A percentile compares a stretch with the other conserved stretches of the same genome.
These are phyloP conservation scores for Dendrobium nobile DNA, from an alignment of 106 monocot genomes.

Conservation along the genomic window DNA sequence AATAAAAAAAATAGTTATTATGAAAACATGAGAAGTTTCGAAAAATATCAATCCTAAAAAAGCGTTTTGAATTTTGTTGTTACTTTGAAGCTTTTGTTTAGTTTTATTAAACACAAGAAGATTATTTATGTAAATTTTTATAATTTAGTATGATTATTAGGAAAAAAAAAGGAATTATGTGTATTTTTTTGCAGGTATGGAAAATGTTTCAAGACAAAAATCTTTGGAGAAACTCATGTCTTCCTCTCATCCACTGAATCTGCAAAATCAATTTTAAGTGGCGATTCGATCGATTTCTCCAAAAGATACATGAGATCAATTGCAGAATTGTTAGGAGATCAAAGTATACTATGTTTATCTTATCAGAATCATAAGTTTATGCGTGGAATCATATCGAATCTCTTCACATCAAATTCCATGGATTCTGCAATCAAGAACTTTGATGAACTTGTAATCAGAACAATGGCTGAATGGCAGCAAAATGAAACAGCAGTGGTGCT, in stretches of 20 bases:
- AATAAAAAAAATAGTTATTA: too few relatives aligned
- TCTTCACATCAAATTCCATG: constrained; percentile 37
- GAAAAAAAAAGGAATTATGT: neutral
- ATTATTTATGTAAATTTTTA: neutral
- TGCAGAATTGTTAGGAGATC: constrained; percentile 51
- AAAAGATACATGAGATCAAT: constrained; percentile 64
- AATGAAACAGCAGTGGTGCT: constrained; percentile 31
- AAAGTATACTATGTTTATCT: constrained; percentile 73
- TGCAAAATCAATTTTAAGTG: constrained; percentile 33
- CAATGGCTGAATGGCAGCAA: constrained; percentile 32
- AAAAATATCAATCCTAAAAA: too few relatives aligned
- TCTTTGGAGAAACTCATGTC: constrained; percentile 59
- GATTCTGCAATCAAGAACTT: constrained; percentile 33
- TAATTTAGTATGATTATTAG: neutral
- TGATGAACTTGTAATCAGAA: constrained; percentile 37
- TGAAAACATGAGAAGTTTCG: too few relatives aligned
- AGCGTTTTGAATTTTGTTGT: too few relatives aligned
- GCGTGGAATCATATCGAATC: constrained; percentile 32
- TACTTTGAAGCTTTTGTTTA: too few relatives aligned
- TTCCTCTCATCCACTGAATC: constrained; percentile 42
- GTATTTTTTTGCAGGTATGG: constrained; percentile 36
- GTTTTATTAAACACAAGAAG: too few relatives aligned
- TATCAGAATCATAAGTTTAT: constrained; percentile 32
- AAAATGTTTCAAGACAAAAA: constrained; percentile 59
- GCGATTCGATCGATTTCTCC: constrained; percentile 33